A percentile compares a stretch with the other conserved stretches of the same genome.
Evolutionary conservation across 2,329 filamentous ascomycete species (phyloP).

Genomic region (Sporothrix curviconia): DNA sequence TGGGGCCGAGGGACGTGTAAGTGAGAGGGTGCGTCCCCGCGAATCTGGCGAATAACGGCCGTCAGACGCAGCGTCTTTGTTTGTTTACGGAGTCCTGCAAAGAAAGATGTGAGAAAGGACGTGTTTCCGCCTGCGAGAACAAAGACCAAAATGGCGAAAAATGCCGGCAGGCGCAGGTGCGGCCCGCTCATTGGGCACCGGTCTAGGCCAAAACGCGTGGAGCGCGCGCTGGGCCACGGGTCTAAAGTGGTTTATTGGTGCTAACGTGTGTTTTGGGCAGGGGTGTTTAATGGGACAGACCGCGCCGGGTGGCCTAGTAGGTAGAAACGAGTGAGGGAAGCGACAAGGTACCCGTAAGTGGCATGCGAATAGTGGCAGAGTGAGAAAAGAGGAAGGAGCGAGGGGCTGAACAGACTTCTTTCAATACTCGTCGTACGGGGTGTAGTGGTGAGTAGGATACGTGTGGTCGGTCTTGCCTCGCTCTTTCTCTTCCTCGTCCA

Average conservation of each 20-base stretch:
- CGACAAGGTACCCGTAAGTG: neutral
- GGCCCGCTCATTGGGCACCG: neutral
- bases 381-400: neutral
- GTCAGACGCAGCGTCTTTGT: neutral
- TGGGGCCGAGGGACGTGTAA: neutral
- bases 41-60: neutral
- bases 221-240: constrained; percentile 7
- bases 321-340: neutral
- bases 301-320: neutral
- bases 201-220: neutral
- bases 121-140: neutral
- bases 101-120: neutral
- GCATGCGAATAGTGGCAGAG: neutral
- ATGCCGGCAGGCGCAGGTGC: neutral
- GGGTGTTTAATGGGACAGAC: constrained; percentile 7
- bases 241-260: neutral
- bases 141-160: neutral
- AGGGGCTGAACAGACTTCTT: too few relatives aligned
- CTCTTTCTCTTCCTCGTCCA: neutral
- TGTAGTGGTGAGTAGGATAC: too few relatives aligned
- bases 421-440: too few relatives aligned
- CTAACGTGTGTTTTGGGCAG: constrained; percentile 1
- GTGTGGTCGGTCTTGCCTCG: neutral
- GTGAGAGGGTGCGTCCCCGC: neutral
- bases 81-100: constrained; percentile 4